phyloP scores from a whole-genome alignment of 2,329 filamentous ascomycete species.

The Stagonosporopsis vannaccii region DNA sequence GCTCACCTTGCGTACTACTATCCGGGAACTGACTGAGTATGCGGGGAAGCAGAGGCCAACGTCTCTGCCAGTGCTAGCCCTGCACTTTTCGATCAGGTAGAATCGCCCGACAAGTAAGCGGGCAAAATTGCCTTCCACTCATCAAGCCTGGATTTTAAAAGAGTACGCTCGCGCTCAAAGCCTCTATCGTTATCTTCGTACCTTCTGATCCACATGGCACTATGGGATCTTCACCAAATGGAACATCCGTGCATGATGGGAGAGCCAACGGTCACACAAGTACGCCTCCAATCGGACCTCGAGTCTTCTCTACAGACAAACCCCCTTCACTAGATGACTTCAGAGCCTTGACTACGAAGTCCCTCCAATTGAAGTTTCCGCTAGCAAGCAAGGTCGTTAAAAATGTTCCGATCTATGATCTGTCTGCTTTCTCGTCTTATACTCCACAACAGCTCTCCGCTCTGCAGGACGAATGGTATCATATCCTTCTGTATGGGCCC shows the following conservation, averaged over 20 bases:
- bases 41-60: background rate
- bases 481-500: conserved; percentile 63
- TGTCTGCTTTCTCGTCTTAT: conserved; percentile 48
- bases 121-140: background rate
- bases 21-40: background rate
- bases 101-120: background rate
- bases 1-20: background rate
- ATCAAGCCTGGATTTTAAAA: background rate
- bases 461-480: conserved; percentile 68
- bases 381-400: conserved; percentile 54
- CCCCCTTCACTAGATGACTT: conserved; percentile 55
- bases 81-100: background rate
- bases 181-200: background rate
- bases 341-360: conserved; percentile 54
- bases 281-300: conserved; percentile 26
- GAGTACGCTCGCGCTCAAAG: background rate
- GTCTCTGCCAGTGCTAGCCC: background rate
- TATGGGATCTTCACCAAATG: conserved; percentile 8
- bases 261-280: background rate
- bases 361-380: conserved; percentile 53
- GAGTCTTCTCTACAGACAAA: conserved; percentile 38
- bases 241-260: background rate
- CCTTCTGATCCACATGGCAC: too few relatives aligned
- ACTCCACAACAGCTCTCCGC: conserved; percentile 39
- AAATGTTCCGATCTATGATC: conserved; percentile 66